Evolutionary conservation across 257 asterid genomes (phyloP).

Genomic region (Linderniella brevidens): DNA sequence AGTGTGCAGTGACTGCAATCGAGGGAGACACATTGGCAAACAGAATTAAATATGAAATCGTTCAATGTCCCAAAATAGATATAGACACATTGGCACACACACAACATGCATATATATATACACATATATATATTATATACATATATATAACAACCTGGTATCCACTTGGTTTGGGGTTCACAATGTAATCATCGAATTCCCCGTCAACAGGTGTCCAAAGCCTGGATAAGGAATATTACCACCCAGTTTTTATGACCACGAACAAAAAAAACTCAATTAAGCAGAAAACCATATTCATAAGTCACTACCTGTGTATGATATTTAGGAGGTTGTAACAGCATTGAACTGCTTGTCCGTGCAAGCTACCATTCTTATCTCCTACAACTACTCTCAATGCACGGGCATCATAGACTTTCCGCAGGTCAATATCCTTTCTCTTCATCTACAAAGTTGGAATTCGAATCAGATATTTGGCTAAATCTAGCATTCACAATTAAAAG

Average conservation of each 20-base stretch:
- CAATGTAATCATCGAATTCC: constrained; percentile 83
- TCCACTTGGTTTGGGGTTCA: constrained; percentile 97
- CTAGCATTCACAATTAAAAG: not conserved
- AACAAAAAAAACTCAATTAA: not conserved
- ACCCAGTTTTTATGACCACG: not conserved
- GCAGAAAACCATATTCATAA: constrained; percentile 1
- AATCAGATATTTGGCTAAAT: constrained; percentile 3
- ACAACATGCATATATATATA: no score
- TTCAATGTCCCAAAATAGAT: not conserved
- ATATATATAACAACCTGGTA: constrained; percentile 53
- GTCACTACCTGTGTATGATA: constrained; percentile 63
- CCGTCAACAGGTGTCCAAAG: constrained; percentile 94
- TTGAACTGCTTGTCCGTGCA: constrained; percentile 90
- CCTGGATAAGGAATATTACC: constrained; percentile 18
- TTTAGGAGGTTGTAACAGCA: constrained; percentile 88
- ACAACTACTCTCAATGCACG: constrained; percentile 90
- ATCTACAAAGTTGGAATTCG: constrained; percentile 31
- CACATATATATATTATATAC: no score
- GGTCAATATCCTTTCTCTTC: constrained; percentile 79
- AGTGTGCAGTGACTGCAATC: constrained; percentile 81
- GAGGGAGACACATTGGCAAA: constrained; percentile 14
- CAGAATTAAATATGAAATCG: constrained; percentile 16
- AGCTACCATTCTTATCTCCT: constrained; percentile 84
- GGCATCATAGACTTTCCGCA: constrained; percentile 72
- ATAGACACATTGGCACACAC: no score